Conservation (phyloP, 2,329 filamentous ascomycete species). For the Dothistroma septosporum region DNA sequence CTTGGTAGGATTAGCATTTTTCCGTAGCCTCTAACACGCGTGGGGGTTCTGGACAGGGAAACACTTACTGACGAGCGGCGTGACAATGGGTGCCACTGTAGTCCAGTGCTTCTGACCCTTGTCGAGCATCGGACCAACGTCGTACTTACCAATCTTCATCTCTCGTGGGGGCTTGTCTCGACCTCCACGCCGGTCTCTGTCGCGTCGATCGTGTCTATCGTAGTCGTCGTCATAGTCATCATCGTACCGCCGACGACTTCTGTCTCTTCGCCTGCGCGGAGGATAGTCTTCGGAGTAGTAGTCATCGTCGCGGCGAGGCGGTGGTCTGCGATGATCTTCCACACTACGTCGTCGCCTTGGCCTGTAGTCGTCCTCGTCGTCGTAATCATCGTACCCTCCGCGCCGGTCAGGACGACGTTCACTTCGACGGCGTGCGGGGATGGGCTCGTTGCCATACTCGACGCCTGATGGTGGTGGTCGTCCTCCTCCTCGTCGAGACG, state of each 20-base stretch:
- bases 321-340: slow-evolving; percentile 21
- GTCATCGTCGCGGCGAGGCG: slow-evolving; percentile 23
- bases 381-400: slow-evolving; percentile 20
- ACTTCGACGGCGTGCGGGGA: slow-evolving; percentile 26
- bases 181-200: slow-evolving; percentile 15
- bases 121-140: slow-evolving; percentile 33
- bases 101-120: slow-evolving; percentile 35
- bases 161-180: slow-evolving; percentile 24
- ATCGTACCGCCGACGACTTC: slow-evolving; percentile 20
- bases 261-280: slow-evolving; percentile 8
- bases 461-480: slow-evolving; percentile 19
- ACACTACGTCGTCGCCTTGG: slow-evolving; percentile 19
- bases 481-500: slow-evolving; percentile 26
- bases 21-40: slow-evolving; percentile 5
- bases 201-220: slow-evolving; percentile 20
- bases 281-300: slow-evolving; percentile 21
- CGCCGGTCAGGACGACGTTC: slow-evolving; percentile 24
- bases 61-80: slow-evolving; percentile 25
- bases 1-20: neutral
- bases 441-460: slow-evolving; percentile 30
- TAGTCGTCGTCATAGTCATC: slow-evolving; percentile 23
- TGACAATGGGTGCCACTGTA: slow-evolving; percentile 31
- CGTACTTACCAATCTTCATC: slow-evolving; percentile 33
- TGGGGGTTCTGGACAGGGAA: slow-evolving; percentile 20
- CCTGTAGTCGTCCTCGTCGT: slow-evolving; percentile 20